Conservation (phyloP, 225 moss, liverwort and hornwort genomes). For the Straminergon stramineum region DNA sequence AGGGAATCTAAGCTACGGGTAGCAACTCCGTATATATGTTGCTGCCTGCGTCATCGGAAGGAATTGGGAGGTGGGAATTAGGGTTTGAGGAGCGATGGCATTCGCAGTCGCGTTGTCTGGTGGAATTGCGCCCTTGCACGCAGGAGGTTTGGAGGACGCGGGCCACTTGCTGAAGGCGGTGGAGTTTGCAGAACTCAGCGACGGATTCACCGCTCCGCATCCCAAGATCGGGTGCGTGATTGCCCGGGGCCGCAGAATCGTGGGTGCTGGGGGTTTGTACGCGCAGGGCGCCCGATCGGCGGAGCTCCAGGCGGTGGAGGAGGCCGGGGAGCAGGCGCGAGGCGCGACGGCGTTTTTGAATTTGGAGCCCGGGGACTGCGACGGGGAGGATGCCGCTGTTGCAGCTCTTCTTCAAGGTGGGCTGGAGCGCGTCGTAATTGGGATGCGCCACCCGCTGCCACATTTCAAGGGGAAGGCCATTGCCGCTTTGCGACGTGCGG, state of each 20-base stretch:
- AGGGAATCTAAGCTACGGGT: not conserved
- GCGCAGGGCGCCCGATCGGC: slow-evolving; percentile 75
- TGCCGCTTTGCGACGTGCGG: slow-evolving; percentile 47
- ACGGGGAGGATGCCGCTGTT: slow-evolving; percentile 78
- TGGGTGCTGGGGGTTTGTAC: slow-evolving; percentile 68
- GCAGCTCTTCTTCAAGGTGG: slow-evolving; percentile 36
- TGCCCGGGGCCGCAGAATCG: slow-evolving; percentile 64
- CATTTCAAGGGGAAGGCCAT: slow-evolving; percentile 81
- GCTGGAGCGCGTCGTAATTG: slow-evolving; percentile 66
- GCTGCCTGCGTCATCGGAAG: not conserved
- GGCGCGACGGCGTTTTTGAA: slow-evolving; percentile 83
- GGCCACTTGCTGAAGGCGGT: slow-evolving; percentile 64
- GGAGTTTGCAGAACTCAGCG: slow-evolving; percentile 61
- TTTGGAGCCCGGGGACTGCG: slow-evolving; percentile 89
- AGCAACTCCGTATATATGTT: not conserved
- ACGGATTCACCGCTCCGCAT: slow-evolving; percentile 73
- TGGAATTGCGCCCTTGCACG: not conserved
- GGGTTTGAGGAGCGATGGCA: slow-evolving; percentile 19
- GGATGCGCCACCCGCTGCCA: slow-evolving; percentile 72
- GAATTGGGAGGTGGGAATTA: not conserved
- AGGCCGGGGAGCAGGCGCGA: slow-evolving; percentile 55
- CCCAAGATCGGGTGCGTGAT: slow-evolving; percentile 88
- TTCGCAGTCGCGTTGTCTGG: not conserved
- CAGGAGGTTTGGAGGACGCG: slow-evolving; percentile 11
- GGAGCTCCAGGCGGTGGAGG: slow-evolving; percentile 79